Evolutionary conservation across 2,329 filamentous ascomycete species (phyloP), one percentile per base, ranked within the genome.

Genomic region (Penicillium sp.): DNA sequence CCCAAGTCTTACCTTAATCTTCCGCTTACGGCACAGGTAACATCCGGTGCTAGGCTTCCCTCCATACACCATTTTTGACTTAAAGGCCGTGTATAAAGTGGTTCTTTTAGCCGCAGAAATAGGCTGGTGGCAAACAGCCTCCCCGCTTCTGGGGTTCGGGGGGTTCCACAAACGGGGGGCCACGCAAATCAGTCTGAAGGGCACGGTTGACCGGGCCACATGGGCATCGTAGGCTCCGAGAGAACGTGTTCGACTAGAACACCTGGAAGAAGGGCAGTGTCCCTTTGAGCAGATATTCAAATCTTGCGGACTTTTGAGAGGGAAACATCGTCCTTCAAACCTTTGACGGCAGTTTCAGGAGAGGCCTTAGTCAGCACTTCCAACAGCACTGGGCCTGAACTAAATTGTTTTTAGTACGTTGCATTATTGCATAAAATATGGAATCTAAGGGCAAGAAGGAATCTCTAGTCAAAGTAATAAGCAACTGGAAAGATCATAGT

Each of bases 31-130:
- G 65, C 73, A 76, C 54, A 75, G 59, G 65, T 73, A 65, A 68
- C 73, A 76, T 63, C 73, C 73, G 37, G 71, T 74, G 61, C 73
- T 76, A 44, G 72, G 72, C 54, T 71, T 75, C 13, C 73, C 73
- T 45, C 69, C 71, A 67, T 77, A 77, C 48, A 77, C 75, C 75
- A 77, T 77, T 37, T 42, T 68, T 63, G 52, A 61, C 16, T 45
- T 10, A 6, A 3, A 14, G 22, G n/a, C 26, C 9, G 16, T 47
- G 8, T 29, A 31, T 27, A 21, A 19, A 31, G 26, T 13, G 3
- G 19, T 4, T 42, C 42, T 11, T 43, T 8, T 29, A 24, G 22
- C 13, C 16, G 24, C 43, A 22, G 43, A 26, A 26, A 26, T 10
- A 16, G 26, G 4, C 16, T 46, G 44, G 45, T 47, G 45, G 45